Evolutionary conservation across 2,329 filamentous ascomycete genomes (phyloP), one percentile per base, ranked within the genome.

Genomic region (Ascochyta rabiei): DNA sequence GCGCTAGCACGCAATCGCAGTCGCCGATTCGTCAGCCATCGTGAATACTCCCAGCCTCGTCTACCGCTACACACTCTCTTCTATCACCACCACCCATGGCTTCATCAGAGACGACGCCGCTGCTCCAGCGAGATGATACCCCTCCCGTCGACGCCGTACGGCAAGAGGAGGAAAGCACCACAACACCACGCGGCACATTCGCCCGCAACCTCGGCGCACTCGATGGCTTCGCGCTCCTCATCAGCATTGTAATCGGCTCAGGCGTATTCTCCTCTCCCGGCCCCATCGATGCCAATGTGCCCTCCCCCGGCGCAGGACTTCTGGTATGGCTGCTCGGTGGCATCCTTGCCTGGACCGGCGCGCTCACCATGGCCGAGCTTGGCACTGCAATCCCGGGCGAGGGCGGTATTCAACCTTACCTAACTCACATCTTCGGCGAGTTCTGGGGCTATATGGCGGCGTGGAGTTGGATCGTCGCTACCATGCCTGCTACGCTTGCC

Each of bases 261-360:
- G 85, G 86, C 42, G 81, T 88, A 19, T 88, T 88, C 62, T 87
- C 86, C 0, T 87, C 85, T 1, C 85, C 86, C 0, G 85, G 84
- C 0, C 80, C 84, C 3, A 83, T 88, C 57, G 85, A 87, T 63
- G 81, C 83, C 2, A 87, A 87, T 59, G 84, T 87, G 1, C 84
- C 85, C 0, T 87, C 86, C 0, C 85, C 85, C 0, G 85, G 83
- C 9, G 76, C 77, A 0, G 83, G 83, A 0, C 67, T 88, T 18
- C 63, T 84, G 2, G 78, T 87, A 12, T 88, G 86, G 86, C 77
- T 87, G 1, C 74, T 87, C 2, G 85, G 84, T 10, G 85, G 86
- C 2, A 69, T 86, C 1, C 74, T 88, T 16, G 85, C 85, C 1
- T 88, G 85, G 86, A 86, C 84, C 0, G 86, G 86, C 1, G 85